Evolutionary conservation across 140 eudicot genomes (phyloP), one percentile per base, ranked within the genome.

Genomic region (Oenanthe javanica): DNA sequence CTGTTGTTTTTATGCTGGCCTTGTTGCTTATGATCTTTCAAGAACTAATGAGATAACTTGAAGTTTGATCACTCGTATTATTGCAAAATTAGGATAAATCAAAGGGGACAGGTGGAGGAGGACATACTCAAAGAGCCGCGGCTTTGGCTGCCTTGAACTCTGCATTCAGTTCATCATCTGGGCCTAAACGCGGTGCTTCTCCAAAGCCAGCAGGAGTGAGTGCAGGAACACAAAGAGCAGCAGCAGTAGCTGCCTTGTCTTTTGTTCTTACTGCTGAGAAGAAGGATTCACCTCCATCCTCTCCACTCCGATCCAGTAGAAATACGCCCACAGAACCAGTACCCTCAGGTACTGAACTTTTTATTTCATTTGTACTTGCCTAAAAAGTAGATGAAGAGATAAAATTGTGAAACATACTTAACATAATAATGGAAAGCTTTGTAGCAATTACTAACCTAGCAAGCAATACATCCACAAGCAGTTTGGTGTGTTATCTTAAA

Each of bases 181-280:
- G 80, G 55, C 59, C 86, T 7, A 84, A 90, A 82, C 50, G 89
- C 51, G 59, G 77, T 66, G 69, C 89, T 69, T 78, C 96, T 79
- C 79, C 91, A 43, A 88, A 84, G 81, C 80, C 94, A 64, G 85
- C 86, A 47, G 89, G 86, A 57, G 70, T 82, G 5, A 70, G 88
- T 72, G 87, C 81, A 40, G 97, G 93, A 21, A 92, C 99, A 84
- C 99, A 95, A 79, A 82, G 99, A 89, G 97, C 97, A 80, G 99
- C 99, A 84, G 99, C 97, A 38, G 93, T 95, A 51, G 99, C 99
- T 84, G 97, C 99, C 84, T 87, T 95, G 75, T 95, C 99, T n/a
- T 82, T 84, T 1, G 99, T 93, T 82, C 92, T 95, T 79, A 92
- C 93, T 75, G 97, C 97, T 12, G 97, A 95, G 84, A 90, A 89